A percentile compares a stretch with the other conserved stretches of the same genome.
These are phyloP conservation scores for Nadsonia commutata DNA, from an alignment of 1,139 yeast species.

Conservation along the genomic window DNA sequence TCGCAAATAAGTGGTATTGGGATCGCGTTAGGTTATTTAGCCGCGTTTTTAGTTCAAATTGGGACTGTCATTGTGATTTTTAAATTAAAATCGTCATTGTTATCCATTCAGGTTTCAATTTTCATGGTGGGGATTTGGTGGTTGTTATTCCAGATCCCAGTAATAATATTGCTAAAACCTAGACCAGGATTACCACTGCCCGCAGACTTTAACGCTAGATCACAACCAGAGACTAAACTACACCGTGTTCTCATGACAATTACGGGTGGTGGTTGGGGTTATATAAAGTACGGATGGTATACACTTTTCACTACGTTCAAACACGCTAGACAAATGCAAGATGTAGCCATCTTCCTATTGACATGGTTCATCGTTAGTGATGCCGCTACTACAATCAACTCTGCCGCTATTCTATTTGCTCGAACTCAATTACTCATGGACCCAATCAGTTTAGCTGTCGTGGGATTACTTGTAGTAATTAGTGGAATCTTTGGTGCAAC, in stretches of 20 bases:
- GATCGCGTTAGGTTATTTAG: slow-evolving; percentile 47
- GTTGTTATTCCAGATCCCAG: slow-evolving; percentile 49
- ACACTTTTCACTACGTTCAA: slow-evolving; percentile 37
- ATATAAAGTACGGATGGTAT: slow-evolving; percentile 40
- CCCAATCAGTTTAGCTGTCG: slow-evolving; percentile 42
- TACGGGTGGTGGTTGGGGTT: slow-evolving; percentile 11
- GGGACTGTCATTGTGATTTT: slow-evolving; percentile 36
- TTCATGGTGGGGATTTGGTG: slow-evolving; percentile 57
- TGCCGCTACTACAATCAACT: slow-evolving; percentile 55
- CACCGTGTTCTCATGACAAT: slow-evolving; percentile 7
- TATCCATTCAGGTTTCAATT: slow-evolving; percentile 40
- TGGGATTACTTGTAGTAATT: slow-evolving; percentile 47
- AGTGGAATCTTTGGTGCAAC: slow-evolving; percentile 53
- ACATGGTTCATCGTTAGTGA: slow-evolving; percentile 65
- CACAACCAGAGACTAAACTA: slow-evolving; percentile 8
- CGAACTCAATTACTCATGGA: slow-evolving; percentile 50
- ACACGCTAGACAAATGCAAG: slow-evolving; percentile 41
- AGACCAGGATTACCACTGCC: slow-evolving; percentile 26
- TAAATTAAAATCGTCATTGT: slow-evolving; percentile 28
- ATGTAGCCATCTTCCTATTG: slow-evolving; percentile 41
- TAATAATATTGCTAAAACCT: slow-evolving; percentile 30
- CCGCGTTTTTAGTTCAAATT: slow-evolving; percentile 50
- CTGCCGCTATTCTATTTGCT: slow-evolving; percentile 59
- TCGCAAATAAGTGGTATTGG: slow-evolving; percentile 47
- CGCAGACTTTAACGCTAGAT: slow-evolving; percentile 7